These are phyloP conservation scores for Physcomitrellopsis africana DNA, from an alignment of 225 moss, liverwort and hornwort species.

Conservation along the genomic window DNA sequence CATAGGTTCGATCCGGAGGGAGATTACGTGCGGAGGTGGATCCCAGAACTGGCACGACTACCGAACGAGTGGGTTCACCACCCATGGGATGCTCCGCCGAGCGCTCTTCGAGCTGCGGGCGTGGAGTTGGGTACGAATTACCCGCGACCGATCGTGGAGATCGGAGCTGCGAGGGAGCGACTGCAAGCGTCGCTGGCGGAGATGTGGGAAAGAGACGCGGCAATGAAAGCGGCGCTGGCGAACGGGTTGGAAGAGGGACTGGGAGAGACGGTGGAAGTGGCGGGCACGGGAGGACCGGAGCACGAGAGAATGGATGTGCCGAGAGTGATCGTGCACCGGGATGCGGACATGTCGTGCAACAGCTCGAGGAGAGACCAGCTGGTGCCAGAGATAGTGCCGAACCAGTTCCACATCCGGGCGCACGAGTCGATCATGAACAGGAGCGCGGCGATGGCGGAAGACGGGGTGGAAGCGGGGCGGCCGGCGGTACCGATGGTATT, in stretches of 20 bases:
- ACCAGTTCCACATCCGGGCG: slow-evolving; percentile 72
- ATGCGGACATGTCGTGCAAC: slow-evolving; percentile 52
- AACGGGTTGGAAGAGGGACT: slow-evolving; percentile 95
- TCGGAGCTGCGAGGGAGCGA: slow-evolving; percentile 68
- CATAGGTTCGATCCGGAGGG: slow-evolving; percentile 94
- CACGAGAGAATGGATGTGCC: slow-evolving; percentile 88
- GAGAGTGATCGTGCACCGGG: slow-evolving; percentile 75
- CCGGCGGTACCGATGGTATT: no score
- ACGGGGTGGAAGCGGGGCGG: slow-evolving; percentile 44
- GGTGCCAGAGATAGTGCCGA: slow-evolving; percentile 89
- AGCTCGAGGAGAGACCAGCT: slow-evolving; percentile 88
- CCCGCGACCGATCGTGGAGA: slow-evolving; percentile 89
- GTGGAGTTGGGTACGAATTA: slow-evolving; percentile 94
- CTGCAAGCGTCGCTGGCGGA: slow-evolving; percentile 83
- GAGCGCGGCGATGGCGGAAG: slow-evolving; percentile 51
- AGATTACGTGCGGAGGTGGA: slow-evolving; percentile 95
- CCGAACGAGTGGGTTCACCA: slow-evolving; percentile 99
- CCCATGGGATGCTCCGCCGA: slow-evolving; percentile 93
- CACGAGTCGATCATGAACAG: slow-evolving; percentile 82
- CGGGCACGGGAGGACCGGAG: slow-evolving; percentile 64
- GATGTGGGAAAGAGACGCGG: slow-evolving; percentile 99
- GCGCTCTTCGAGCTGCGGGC: slow-evolving; percentile 90
- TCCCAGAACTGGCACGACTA: slow-evolving; percentile 90
- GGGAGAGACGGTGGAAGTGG: slow-evolving; percentile 85
- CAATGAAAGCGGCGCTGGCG: slow-evolving; percentile 72